Percentiles rank a stretch among this genome's conserved stretches.
These are phyloP conservation scores for Capsella rubella DNA, from an alignment of 441 rosid genomes.

Conservation along the genomic window DNA sequence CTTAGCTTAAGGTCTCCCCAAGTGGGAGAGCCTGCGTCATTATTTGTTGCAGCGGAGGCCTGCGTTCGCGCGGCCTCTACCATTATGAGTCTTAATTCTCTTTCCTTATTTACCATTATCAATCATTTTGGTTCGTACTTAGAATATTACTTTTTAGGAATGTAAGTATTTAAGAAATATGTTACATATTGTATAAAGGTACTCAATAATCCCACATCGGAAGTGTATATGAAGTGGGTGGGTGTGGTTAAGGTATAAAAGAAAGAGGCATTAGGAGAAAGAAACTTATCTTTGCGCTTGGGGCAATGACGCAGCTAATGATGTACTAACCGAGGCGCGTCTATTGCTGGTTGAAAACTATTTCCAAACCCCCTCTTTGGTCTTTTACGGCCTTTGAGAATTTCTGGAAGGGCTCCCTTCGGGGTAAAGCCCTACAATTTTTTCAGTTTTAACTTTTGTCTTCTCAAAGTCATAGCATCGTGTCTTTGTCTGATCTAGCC, in stretches of 20 bases:
- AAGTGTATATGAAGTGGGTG: not conserved
- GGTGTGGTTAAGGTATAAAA: not conserved
- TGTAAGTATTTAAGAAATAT: too few species aligned
- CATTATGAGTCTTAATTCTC: not conserved
- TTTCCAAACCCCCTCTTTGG: constrained; percentile 89
- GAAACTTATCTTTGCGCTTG: constrained; percentile 5
- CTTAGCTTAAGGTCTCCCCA: constrained; percentile 34
- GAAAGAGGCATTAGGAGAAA: not conserved
- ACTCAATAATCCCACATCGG: too few species aligned
- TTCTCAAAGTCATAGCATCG: too few species aligned
- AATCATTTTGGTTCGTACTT: too few species aligned
- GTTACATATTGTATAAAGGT: too few species aligned
- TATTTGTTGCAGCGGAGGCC: constrained; percentile 64
- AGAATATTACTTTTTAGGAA: too few species aligned
- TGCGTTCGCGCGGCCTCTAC: constrained; percentile 75
- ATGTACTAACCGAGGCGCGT: constrained; percentile 77
- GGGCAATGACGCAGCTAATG: not conserved
- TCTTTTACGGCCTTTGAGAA: constrained; percentile 49
- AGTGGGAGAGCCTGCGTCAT: constrained; percentile 52
- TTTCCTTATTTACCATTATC: too few species aligned
- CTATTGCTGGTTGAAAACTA: constrained; percentile 99
- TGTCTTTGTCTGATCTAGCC: too few species aligned
- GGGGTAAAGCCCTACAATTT: constrained; percentile 51
- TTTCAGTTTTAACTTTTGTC: too few species aligned
- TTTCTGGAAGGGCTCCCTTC: constrained; percentile 50